phyloP scores from a whole-genome alignment of 345 rosid genomes.

The Rhodamnia argentea region DNA sequence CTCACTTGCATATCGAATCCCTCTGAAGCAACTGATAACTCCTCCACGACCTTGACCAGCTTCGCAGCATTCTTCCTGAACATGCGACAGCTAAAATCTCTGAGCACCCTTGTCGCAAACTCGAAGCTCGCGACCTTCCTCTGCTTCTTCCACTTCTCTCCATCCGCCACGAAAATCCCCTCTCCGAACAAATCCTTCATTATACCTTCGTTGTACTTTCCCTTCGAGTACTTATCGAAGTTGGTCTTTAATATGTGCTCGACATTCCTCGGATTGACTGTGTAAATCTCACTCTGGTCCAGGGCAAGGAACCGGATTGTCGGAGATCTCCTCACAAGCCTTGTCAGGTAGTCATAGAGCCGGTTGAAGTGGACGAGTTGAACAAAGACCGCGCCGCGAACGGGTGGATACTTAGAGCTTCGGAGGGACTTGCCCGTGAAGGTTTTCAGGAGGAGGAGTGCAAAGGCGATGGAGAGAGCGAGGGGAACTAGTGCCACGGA shows the following conservation, averaged over 20 bases:
- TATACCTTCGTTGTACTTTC: constrained; percentile 12
- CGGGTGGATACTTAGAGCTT: constrained; percentile 33
- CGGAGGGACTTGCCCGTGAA: constrained; percentile 40
- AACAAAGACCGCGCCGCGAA: constrained; percentile 36
- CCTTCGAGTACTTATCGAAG: constrained; percentile 45
- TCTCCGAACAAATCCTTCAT: constrained; percentile 45
- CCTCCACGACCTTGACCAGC: constrained; percentile 24
- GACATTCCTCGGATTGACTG: constrained; percentile 47
- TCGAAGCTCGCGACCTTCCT: constrained; percentile 71
- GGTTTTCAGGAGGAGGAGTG: constrained; percentile 15
- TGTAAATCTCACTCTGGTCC: constrained; percentile 30
- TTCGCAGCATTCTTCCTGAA: constrained; percentile 46
- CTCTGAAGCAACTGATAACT: constrained; percentile 10
- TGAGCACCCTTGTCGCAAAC: constrained; percentile 67
- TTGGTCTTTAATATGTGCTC: constrained; percentile 52
- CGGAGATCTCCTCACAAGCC: constrained; percentile 21
- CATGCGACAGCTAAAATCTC: constrained; percentile 54
- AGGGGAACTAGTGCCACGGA: constrained; percentile 6
- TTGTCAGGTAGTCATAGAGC: constrained; percentile 45
- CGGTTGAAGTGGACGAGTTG: constrained; percentile 28
- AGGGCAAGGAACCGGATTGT: constrained; percentile 48
- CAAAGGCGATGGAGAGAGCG: constrained; percentile 3
- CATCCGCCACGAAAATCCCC: constrained; percentile 67
- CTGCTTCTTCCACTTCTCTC: constrained; percentile 77
- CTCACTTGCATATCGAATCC: constrained; percentile 64